Base-by-base conservation (phyloP, 352 stramenopile species). In the Phytophthora multivora region DNA sequence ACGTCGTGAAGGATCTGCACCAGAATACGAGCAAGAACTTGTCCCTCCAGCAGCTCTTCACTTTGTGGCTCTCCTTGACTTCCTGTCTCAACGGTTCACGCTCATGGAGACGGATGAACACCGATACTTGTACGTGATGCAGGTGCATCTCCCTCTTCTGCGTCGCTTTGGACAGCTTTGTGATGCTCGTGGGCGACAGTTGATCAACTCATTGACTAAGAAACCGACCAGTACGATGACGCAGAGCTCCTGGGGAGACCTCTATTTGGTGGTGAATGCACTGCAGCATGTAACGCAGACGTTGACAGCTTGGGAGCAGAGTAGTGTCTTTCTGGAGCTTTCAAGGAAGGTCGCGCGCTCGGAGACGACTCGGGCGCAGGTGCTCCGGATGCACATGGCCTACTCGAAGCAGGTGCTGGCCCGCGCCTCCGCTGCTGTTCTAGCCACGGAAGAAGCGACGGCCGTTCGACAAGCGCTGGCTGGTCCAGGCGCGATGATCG, bases 71-170 rank as follows among this genome's bases (percentile, higher is more conserved):
- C 39, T 91, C 13, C 64, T 93, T 8, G 82, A 91, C 30, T 91
- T 90, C 23, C 54, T 93, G 5, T 90, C 74, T 16, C 77, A 75
- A 3, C 80, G 84, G 9, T 90, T 93, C 31, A 67, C 66, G 11
- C 66, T 77, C 23, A 89, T 93, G 65, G 74, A 70, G 26, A 83
- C 69, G 7, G 79, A 89, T 18, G 71, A 89, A 43, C 80, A 90
- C 46, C 70, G 82, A 2, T 91, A 90, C 41, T n/a, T 93, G 56
- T 93, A 93, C 59, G 70, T 93, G 8, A 78, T 80, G 28, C 82
- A 93, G 46, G 84, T 93, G 38, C 73, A 88, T 25, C 61, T 86
- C 15, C 66, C 68, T 21, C 59, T 93, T 45, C 61, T 93, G 26
- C 61, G 33, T 50, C 68, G 51, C 33, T 80, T 80, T 59, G 25